Conservation (phyloP, 2,329 filamentous ascomycete genomes). For the Ceratocystis lukuohia region DNA sequence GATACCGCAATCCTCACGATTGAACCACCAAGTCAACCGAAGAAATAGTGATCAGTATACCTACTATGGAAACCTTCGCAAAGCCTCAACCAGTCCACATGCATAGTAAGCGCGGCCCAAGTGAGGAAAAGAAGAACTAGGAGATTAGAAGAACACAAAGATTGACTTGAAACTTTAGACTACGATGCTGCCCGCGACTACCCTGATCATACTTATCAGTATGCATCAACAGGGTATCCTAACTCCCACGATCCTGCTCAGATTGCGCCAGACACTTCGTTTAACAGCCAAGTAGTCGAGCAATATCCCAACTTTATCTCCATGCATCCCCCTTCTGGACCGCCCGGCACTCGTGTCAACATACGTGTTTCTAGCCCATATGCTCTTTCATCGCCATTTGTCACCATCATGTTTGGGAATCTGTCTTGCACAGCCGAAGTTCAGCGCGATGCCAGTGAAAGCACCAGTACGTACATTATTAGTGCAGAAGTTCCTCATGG, state of each 20-base stretch:
- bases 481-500: conserved; percentile 56
- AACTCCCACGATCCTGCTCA: conserved; percentile 23
- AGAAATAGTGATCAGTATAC: conserved; percentile 35
- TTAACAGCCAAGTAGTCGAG: conserved; percentile 48
- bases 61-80: conserved; percentile 46
- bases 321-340: conserved; percentile 50
- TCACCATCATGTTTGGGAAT: conserved; percentile 2
- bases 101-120: conserved; percentile 54
- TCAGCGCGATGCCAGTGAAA: conserved; percentile 36
- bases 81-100: conserved; percentile 64
- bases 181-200: conserved; percentile 49
- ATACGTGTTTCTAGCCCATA: conserved; percentile 64
- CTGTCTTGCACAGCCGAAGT: conserved; percentile 43
- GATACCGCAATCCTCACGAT: conserved; percentile 43
- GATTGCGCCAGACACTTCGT: conserved; percentile 38
- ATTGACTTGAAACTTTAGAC: conserved; percentile 29
- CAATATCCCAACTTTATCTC: conserved; percentile 47
- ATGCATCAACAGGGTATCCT: conserved; percentile 33
- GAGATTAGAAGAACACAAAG: background rate
- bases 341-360: conserved; percentile 54
- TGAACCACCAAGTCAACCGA: conserved; percentile 42
- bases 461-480: conserved; percentile 46
- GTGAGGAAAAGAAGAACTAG: too few species aligned
- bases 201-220: conserved; percentile 43
- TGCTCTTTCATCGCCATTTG: conserved; percentile 7